A percentile compares a stretch with the other conserved stretches of the same genome.
These are phyloP conservation scores for Mediolabrus comicus DNA, from an alignment of 108 stramenopile genomes.

Conservation along the genomic window DNA sequence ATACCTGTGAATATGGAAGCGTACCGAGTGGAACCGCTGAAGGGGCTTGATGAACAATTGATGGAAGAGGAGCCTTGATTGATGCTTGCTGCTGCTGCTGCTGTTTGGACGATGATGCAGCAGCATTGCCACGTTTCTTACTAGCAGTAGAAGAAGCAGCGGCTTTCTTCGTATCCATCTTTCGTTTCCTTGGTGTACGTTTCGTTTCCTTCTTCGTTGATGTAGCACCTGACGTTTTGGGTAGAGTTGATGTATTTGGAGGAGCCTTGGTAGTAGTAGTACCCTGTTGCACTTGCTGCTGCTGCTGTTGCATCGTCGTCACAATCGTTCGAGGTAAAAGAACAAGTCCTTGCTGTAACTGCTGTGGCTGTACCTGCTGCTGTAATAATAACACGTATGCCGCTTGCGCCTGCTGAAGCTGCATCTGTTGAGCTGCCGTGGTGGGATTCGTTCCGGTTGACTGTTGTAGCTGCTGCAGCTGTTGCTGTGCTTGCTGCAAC, in stretches of 20 bases:
- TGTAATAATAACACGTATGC: background rate
- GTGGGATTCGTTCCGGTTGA: background rate
- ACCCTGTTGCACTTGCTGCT: background rate
- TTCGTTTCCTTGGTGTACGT: slow-evolving; percentile 5
- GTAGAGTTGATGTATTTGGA: background rate
- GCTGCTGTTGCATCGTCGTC: background rate
- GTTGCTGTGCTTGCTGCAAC: slow-evolving; percentile 16
- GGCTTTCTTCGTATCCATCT: background rate
- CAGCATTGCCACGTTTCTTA: no score
- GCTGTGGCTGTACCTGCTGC: background rate
- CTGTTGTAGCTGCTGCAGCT: slow-evolving; percentile 4
- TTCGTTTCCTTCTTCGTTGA: slow-evolving; percentile 2
- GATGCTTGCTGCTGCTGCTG: background rate
- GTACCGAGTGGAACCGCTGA: background rate
- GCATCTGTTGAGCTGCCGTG: slow-evolving; percentile 9
- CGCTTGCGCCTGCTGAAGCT: background rate
- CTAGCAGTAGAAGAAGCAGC: background rate
- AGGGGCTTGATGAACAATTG: background rate
- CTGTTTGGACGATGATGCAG: background rate
- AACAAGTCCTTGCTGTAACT: background rate
- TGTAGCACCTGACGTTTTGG: background rate
- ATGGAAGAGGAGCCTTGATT: no score
- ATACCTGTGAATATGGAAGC: background rate
- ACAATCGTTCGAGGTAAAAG: background rate
- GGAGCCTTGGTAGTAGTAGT: background rate